Percentiles rank a stretch among this genome's conserved stretches.
Evolutionary conservation across 768 basidiomycete species (phyloP).

Genomic region (Hydnum rufescens): DNA sequence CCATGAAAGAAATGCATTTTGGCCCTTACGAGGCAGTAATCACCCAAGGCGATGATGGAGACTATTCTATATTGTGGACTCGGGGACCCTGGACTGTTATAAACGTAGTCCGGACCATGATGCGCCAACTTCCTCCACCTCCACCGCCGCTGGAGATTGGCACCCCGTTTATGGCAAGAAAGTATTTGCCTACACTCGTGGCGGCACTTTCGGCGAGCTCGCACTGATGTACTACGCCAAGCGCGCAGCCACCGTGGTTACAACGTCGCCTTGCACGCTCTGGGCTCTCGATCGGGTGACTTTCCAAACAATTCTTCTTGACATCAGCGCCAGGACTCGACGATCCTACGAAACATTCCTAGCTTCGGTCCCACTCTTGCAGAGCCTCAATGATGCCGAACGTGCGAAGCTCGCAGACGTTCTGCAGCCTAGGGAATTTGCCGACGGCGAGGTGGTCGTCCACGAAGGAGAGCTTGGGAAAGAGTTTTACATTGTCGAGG

Average conservation of each 20-base stretch:
- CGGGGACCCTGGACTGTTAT: conserved; percentile 39
- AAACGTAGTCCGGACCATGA: conserved; percentile 8
- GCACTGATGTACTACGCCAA: conserved; percentile 97
- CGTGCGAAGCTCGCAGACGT: conserved; percentile 96
- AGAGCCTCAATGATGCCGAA: conserved; percentile 70
- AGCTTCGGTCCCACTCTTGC: conserved; percentile 70
- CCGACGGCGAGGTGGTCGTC: conserved; percentile 75
- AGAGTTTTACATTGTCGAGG: conserved; percentile 95
- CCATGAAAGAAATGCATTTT: conserved; percentile 78
- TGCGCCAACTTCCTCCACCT: not conserved
- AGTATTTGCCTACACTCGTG: conserved; percentile 69
- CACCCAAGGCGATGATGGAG: conserved; percentile 89
- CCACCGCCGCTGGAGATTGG: conserved; percentile 36
- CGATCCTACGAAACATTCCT: conserved; percentile 96
- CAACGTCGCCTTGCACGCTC: conserved; percentile 60
- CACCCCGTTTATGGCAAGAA: conserved; percentile 58
- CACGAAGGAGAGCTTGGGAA: conserved; percentile 88
- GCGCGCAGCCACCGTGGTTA: conserved; percentile 82
- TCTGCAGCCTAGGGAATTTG: conserved; percentile 61
- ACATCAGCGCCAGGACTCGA: conserved; percentile 72
- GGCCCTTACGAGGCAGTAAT: conserved; percentile 73
- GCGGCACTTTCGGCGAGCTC: conserved; percentile 84
- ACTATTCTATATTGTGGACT: conserved; percentile 93
- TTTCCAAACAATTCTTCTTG: conserved; percentile 93
- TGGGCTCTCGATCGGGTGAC: conserved; percentile 97